A percentile compares a stretch with the other conserved stretches of the same genome.
These are phyloP conservation scores for Penicillium crystallinum DNA, from an alignment of 495 filamentous ascomycete species.

Conservation along the genomic window DNA sequence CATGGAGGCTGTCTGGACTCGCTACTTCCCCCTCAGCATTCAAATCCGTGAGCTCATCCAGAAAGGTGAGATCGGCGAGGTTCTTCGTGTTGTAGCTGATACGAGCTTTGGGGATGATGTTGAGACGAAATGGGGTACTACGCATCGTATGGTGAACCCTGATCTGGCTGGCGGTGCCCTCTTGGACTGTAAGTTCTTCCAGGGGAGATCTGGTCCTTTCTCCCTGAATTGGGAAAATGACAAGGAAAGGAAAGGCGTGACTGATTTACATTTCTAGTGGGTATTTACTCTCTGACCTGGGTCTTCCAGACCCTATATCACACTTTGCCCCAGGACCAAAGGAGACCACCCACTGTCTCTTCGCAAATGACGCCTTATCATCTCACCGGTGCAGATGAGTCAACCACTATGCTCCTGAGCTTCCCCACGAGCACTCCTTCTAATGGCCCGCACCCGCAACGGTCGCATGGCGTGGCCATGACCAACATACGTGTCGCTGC, in stretches of 20 bases:
- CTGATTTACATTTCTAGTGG: slow-evolving; percentile 47
- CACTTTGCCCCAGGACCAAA: slow-evolving; percentile 53
- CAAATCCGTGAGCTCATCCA: slow-evolving; percentile 68
- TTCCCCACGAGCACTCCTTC: slow-evolving; percentile 62
- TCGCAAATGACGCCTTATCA: slow-evolving; percentile 70
- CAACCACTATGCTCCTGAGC: slow-evolving; percentile 70
- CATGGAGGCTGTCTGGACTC: slow-evolving; percentile 96
- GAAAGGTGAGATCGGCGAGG: slow-evolving; percentile 65
- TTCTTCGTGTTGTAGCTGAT: slow-evolving; percentile 74
- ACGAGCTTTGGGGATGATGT: slow-evolving; percentile 48
- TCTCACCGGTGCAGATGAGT: slow-evolving; percentile 76
- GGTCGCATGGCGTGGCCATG: slow-evolving; percentile 70
- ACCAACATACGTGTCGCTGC: slow-evolving; percentile 64
- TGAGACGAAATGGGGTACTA: slow-evolving; percentile 48
- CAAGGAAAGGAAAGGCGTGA: not conserved
- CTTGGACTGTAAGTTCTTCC: slow-evolving; percentile 56
- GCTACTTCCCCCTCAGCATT: slow-evolving; percentile 79
- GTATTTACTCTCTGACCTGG: slow-evolving; percentile 89
- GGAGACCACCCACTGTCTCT: slow-evolving; percentile 51
- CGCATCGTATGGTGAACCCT: slow-evolving; percentile 79
- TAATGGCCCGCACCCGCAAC: slow-evolving; percentile 27
- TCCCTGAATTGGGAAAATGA: not conserved
- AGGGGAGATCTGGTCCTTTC: not conserved
- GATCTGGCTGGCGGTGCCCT: slow-evolving; percentile 82
- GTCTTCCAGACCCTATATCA: slow-evolving; percentile 90